phyloP scores from a whole-genome alignment of 1,284 basidiomycete genomes.

The Naganishia sp. region DNA sequence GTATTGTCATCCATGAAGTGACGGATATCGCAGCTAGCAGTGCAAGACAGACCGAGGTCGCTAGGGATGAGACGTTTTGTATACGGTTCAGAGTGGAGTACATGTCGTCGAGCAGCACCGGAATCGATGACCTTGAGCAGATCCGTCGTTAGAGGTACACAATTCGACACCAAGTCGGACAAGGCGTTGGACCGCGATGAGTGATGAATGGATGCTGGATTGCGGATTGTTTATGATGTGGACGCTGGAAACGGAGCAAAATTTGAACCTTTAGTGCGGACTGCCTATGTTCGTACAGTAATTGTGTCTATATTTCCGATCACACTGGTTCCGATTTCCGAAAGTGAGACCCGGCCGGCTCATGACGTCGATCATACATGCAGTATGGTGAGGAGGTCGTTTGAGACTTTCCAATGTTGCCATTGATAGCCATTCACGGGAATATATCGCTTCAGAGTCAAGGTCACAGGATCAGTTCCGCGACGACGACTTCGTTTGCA shows the following conservation, averaged over 20 bases:
- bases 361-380: not conserved
- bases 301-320: too few relatives aligned
- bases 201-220: not conserved
- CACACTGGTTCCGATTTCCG: too few relatives aligned
- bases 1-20: slow-evolving; percentile 45
- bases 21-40: slow-evolving; percentile 51
- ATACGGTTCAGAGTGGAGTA: slow-evolving; percentile 51
- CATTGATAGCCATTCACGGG: too few relatives aligned
- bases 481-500: not conserved
- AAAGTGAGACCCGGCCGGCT: not conserved
- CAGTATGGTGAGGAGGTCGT: too few relatives aligned
- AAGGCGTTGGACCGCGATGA: too few relatives aligned
- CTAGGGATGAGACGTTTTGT: slow-evolving; percentile 52
- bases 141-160: not conserved
- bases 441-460: not conserved
- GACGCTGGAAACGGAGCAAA: too few relatives aligned
- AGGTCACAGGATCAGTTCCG: too few relatives aligned
- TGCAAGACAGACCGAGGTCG: slow-evolving; percentile 52
- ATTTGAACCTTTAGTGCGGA: not conserved
- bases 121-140: not conserved
- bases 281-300: too few relatives aligned
- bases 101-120: slow-evolving; percentile 41
- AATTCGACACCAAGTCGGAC: too few relatives aligned
- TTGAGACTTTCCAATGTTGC: too few relatives aligned
- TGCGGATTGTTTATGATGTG: slow-evolving; percentile 12